A percentile compares a stretch with the other conserved stretches of the same genome.
Evolutionary conservation across 2,329 filamentous ascomycete species (phyloP).

Genomic region (Scedosporium apiospermum): DNA sequence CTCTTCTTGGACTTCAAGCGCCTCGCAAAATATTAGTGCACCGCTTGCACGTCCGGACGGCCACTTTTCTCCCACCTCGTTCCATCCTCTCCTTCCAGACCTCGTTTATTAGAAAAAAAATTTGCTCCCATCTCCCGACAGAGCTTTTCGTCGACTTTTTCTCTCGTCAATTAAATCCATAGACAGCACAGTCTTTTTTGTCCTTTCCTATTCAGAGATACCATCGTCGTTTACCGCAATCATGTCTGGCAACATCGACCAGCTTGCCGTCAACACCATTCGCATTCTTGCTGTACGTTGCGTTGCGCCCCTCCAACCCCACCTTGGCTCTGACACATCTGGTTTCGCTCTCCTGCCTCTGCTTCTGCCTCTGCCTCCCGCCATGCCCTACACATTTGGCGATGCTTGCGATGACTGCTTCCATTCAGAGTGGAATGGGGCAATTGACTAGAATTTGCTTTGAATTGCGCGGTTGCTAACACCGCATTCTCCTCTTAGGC

Average conservation of each 20-base stretch:
- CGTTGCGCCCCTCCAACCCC: slow-evolving; percentile 31
- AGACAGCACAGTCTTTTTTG: slow-evolving; percentile 12
- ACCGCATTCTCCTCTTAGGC: slow-evolving; percentile 45
- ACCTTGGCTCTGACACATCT: slow-evolving; percentile 4
- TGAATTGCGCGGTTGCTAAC: slow-evolving; percentile 12
- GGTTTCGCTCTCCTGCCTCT: slow-evolving; percentile 16
- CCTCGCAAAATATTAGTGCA: background rate
- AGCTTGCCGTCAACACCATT: slow-evolving; percentile 96
- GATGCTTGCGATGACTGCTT: background rate
- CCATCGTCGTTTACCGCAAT: slow-evolving; percentile 27
- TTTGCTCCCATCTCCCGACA: background rate
- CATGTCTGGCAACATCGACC: slow-evolving; percentile 86
- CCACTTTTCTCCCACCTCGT: background rate
- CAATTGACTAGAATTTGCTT: background rate
- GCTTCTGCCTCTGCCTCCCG: slow-evolving; percentile 12
- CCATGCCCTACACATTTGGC: background rate
- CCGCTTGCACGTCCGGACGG: background rate
- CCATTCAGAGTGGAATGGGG: background rate
- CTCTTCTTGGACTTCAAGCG: background rate
- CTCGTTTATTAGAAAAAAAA: background rate
- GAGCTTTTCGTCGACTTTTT: slow-evolving; percentile 8
- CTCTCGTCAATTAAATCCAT: slow-evolving; percentile 12
- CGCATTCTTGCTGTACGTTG: slow-evolving; percentile 82
- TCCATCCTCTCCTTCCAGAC: background rate
- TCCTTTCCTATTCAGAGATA: slow-evolving; percentile 9